Conservation (phyloP, 2,329 filamentous ascomycete species). For the Fusarium foetens region DNA sequence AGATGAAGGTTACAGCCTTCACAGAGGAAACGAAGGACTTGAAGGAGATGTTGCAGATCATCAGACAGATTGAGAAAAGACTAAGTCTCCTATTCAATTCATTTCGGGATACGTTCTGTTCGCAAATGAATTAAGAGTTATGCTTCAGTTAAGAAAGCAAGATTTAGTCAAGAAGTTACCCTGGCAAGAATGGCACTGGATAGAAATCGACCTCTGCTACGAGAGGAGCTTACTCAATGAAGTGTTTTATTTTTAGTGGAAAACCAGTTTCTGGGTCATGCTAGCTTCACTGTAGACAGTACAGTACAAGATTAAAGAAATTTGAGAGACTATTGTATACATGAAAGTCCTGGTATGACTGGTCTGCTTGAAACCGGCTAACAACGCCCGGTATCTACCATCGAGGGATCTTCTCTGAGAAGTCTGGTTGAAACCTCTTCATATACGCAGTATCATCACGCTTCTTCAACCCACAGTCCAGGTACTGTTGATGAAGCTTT, state of each 20-base stretch:
- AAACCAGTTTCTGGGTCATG: accelerated
- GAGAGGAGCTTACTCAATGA: background rate
- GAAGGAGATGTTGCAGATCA: background rate
- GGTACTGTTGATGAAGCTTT: slow-evolving; percentile 51
- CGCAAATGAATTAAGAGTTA: accelerated
- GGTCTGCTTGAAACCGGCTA: accelerated
- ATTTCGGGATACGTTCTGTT: background rate
- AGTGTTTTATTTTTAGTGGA: background rate
- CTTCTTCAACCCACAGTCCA: slow-evolving; percentile 51
- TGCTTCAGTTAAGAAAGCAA: background rate
- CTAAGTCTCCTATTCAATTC: too few species aligned
- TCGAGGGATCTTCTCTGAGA: slow-evolving; percentile 48
- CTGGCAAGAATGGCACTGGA: too few species aligned
- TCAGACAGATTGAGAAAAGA: background rate
- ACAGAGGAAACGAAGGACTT: background rate
- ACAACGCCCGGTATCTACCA: slow-evolving; percentile 37
- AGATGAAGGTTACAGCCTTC: background rate
- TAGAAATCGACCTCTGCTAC: too few species aligned
- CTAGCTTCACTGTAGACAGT: accelerated
- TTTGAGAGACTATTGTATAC: background rate
- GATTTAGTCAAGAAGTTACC: too few species aligned
- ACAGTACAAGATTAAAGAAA: too few species aligned
- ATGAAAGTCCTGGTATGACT: background rate
- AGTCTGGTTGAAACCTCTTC: slow-evolving; percentile 49
- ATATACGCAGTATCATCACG: slow-evolving; percentile 53